These are phyloP conservation scores for Schwanniomyces polymorphus DNA, from an alignment of 805 yeast genomes.

Conservation along the genomic window DNA sequence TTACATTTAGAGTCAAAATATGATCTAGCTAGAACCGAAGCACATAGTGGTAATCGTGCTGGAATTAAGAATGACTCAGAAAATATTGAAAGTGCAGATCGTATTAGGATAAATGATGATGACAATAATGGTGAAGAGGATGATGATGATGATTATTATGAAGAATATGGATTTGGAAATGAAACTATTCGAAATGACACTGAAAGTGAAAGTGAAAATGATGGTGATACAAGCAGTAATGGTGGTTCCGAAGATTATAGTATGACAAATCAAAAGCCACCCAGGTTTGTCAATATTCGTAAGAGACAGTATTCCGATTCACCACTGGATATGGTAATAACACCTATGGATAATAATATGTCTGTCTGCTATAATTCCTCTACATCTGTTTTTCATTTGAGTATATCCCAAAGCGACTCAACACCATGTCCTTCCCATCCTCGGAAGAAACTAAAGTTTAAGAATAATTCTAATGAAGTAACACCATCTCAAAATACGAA, in stretches of 20 bases:
- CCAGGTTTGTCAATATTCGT: constrained; percentile 20
- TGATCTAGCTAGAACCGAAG: constrained; percentile 1
- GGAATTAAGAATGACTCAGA: neutral
- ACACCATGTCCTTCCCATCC: constrained; percentile 47
- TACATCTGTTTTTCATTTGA: constrained; percentile 13
- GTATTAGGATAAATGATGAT: constrained; percentile 3
- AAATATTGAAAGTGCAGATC: neutral
- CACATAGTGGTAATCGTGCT: neutral
- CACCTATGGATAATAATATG: constrained; percentile 17
- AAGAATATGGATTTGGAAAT: constrained; percentile 19
- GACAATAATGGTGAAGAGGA: constrained; percentile 5
- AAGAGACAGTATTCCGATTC: constrained; percentile 26
- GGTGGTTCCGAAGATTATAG: neutral
- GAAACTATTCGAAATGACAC: constrained; percentile 24
- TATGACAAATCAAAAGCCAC: constrained; percentile 7
- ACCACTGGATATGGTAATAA: constrained; percentile 24
- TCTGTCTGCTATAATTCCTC: constrained; percentile 6
- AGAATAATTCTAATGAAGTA: constrained; percentile 7
- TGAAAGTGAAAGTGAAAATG: constrained; percentile 12
- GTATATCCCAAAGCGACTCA: constrained; percentile 37
- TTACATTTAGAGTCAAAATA: constrained; percentile 25
- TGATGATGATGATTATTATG: constrained; percentile 10
- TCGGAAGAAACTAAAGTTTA: constrained; percentile 33
- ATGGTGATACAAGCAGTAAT: constrained; percentile 1
- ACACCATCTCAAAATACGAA: constrained; percentile 12